Percentiles rank a stretch among this genome's conserved stretches.
phyloP scores from a whole-genome alignment of 1,139 yeast genomes.

The Yamadazyma dushanensis region DNA sequence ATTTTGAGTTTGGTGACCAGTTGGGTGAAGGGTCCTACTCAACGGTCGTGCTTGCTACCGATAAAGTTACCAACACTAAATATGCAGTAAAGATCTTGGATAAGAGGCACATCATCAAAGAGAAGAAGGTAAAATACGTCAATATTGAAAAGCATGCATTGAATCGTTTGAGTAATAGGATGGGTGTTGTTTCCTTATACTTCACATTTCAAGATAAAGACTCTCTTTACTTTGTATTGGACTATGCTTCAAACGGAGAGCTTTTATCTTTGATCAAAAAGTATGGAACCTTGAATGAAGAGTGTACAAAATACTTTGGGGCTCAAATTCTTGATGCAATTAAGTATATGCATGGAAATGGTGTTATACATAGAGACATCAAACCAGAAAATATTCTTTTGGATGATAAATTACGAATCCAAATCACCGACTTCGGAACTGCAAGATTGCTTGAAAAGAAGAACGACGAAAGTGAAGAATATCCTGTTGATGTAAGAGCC shows the following conservation, averaged over 20 bases:
- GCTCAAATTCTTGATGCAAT: conserved; percentile 65
- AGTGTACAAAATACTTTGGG: conserved; percentile 70
- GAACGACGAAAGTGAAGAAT: conserved; percentile 38
- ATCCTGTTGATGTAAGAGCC: conserved; percentile 51
- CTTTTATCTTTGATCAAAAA: conserved; percentile 74
- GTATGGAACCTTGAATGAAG: conserved; percentile 76
- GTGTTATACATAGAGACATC: conserved; percentile 77
- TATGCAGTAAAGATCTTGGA: conserved; percentile 92
- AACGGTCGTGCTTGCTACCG: conserved; percentile 85
- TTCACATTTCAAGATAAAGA: conserved; percentile 93
- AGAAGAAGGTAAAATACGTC: conserved; percentile 92
- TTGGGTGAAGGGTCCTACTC: conserved; percentile 97
- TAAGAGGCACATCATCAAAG: conserved; percentile 91
- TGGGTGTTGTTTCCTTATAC: conserved; percentile 81
- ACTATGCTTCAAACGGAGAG: conserved; percentile 93
- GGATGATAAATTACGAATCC: conserved; percentile 62
- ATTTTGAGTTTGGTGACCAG: conserved; percentile 81
- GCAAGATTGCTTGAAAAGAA: conserved; percentile 59
- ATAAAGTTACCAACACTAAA: conserved; percentile 65
- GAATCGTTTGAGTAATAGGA: conserved; percentile 69
- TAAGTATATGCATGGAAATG: conserved; percentile 69
- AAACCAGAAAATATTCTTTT: conserved; percentile 76
- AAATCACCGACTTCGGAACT: conserved; percentile 82
- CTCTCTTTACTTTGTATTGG: conserved; percentile 87
- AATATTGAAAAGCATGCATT: conserved; percentile 93